These are phyloP conservation scores for Quercus dentata DNA, from an alignment of 306 rosid species.

Conservation along the genomic window DNA sequence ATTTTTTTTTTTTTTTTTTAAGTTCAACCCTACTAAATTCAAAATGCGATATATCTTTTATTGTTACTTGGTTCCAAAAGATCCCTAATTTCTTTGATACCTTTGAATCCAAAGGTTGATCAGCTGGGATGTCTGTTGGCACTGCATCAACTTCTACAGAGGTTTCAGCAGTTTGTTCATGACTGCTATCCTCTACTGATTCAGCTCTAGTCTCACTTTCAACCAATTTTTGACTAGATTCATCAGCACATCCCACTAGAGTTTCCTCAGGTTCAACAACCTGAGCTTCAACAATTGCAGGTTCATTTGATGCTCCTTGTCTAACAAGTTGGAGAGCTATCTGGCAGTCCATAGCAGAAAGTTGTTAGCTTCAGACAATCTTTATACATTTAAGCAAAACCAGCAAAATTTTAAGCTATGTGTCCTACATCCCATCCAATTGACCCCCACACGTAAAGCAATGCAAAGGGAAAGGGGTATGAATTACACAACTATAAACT, in stretches of 20 bases:
- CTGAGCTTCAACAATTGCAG: conserved; percentile 25
- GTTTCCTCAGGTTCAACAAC: conserved; percentile 31
- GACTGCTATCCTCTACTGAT: conserved; percentile 29
- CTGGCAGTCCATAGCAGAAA: conserved; percentile 50
- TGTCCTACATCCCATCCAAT: neutral
- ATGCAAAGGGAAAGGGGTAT: too few species aligned
- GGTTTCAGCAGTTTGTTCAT: conserved; percentile 36
- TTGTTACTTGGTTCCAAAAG: neutral
- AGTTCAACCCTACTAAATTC: neutral
- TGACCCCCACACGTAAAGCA: neutral
- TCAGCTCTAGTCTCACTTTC: conserved; percentile 21
- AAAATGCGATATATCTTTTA: neutral
- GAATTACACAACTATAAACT: neutral
- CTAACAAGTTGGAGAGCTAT: conserved; percentile 93
- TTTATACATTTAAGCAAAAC: neutral
- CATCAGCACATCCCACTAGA: conserved; percentile 30
- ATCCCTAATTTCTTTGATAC: conserved; percentile 29
- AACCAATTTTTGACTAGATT: conserved; percentile 16
- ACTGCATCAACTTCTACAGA: conserved; percentile 24
- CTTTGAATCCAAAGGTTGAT: conserved; percentile 44
- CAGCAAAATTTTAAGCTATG: neutral
- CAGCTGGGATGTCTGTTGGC: conserved; percentile 34
- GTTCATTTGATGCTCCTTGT: conserved; percentile 48
- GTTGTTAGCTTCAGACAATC: conserved; percentile 6
- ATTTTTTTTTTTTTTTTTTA: neutral